Conservation (phyloP, 78 protist genomes). For the Dictyostelium brefeldianum region DNA sequence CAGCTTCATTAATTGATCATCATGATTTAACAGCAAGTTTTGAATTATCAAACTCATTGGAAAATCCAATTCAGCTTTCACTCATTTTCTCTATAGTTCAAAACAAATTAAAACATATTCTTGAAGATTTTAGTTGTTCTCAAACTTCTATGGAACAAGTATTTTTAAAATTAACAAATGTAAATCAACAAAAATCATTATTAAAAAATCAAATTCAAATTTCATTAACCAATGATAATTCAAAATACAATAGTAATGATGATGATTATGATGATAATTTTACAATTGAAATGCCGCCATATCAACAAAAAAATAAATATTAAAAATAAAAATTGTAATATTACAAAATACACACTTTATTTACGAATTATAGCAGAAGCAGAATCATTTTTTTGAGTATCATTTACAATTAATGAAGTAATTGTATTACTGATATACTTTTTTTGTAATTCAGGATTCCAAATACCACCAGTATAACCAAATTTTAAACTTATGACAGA, state of each 20-base stretch:
- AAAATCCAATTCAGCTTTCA: neutral
- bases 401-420: too few relatives aligned
- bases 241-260: neutral
- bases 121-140: conserved; percentile 21
- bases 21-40: conserved; percentile 23
- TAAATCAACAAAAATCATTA: conserved; percentile 1
- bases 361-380: too few relatives aligned
- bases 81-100: conserved; percentile 2
- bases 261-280: neutral
- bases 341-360: too few relatives aligned
- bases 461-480: too few relatives aligned
- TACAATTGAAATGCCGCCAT: neutral
- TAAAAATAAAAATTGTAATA: too few relatives aligned
- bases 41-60: conserved; percentile 20
- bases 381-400: too few relatives aligned
- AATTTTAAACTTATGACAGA: too few relatives aligned
- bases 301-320: too few relatives aligned
- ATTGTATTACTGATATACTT: too few relatives aligned
- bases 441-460: too few relatives aligned
- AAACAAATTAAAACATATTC: neutral
- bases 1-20: neutral
- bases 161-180: conserved; percentile 35
- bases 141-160: conserved; percentile 60
- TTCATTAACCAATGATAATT: neutral
- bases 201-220: neutral